A percentile compares a stretch with the other conserved stretches of the same genome.
Evolutionary conservation across 2,329 filamentous ascomycete genomes (phyloP).

Genomic region (Alternaria longipes): DNA sequence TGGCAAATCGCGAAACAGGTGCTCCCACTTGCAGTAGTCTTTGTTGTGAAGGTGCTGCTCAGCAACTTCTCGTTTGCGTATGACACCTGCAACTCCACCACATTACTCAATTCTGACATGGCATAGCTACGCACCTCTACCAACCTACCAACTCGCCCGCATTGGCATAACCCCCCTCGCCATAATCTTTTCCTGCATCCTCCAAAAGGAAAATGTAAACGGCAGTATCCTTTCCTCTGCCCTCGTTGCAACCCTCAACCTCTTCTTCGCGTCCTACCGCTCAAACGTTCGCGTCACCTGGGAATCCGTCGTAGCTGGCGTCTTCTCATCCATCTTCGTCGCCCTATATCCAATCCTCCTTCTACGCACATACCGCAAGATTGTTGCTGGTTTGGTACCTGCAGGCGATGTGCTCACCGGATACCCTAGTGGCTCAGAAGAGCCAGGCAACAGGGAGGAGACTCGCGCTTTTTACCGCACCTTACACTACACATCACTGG

Average conservation of each 20-base stretch:
- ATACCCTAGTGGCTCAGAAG: conserved; percentile 46
- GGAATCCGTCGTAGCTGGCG: conserved; percentile 61
- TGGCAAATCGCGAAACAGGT: conserved; percentile 57
- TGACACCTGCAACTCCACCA: conserved; percentile 15
- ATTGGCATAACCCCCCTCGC: conserved; percentile 62
- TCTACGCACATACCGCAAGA: conserved; percentile 59
- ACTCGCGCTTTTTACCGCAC: conserved; percentile 62
- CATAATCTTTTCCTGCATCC: conserved; percentile 58
- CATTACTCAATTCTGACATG: conserved; percentile 15
- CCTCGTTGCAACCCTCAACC: conserved; percentile 61
- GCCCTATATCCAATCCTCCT: conserved; percentile 63
- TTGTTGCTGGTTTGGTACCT: conserved; percentile 57
- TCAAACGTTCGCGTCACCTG: conserved; percentile 59
- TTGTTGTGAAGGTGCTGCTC: conserved; percentile 60
- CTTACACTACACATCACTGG: conserved; percentile 62
- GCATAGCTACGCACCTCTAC: conserved; percentile 60
- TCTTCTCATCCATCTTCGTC: conserved; percentile 62
- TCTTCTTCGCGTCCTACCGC: conserved; percentile 59
- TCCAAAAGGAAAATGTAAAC: conserved; percentile 58
- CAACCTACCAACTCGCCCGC: conserved; percentile 62
- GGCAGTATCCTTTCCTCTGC: conserved; percentile 60
- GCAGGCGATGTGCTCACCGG: conserved; percentile 56
- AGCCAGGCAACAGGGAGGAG: conserved; percentile 54
- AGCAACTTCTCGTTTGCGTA: conserved; percentile 65
- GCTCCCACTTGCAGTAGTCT: conserved; percentile 60